phyloP scores from a whole-genome alignment of 169 alveolate genomes.

The Plasmodium vinckei region DNA sequence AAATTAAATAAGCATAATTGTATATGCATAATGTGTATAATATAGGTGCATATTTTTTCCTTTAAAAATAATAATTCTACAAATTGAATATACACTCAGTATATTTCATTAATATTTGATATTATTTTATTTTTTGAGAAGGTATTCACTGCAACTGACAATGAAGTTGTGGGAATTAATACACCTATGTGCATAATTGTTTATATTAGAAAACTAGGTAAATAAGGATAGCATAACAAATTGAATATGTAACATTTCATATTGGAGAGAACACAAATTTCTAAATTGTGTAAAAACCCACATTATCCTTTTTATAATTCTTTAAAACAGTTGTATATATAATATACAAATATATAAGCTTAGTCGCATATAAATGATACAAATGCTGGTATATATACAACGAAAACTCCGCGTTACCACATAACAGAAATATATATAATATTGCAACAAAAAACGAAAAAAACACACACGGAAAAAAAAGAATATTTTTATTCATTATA shows the following conservation, averaged over 20 bases:
- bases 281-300: slow-evolving; percentile 19
- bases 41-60: neutral
- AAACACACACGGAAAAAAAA: slow-evolving; percentile 22
- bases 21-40: too few relatives aligned
- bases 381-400: slow-evolving; percentile 5
- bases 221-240: neutral
- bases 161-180: slow-evolving; percentile 3
- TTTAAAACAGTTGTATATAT: slow-evolving; percentile 2
- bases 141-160: neutral
- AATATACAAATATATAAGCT: slow-evolving; percentile 13
- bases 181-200: slow-evolving; percentile 74
- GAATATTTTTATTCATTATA: neutral
- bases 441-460: neutral
- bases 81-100: slow-evolving; percentile 17
- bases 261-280: slow-evolving; percentile 40
- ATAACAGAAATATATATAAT: neutral
- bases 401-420: too few relatives aligned
- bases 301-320: slow-evolving; percentile 1
- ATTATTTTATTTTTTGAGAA: neutral
- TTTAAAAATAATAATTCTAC: slow-evolving; percentile 38
- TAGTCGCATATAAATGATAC: neutral
- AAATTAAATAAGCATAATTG: too few relatives aligned
- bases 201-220: neutral
- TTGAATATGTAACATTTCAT: slow-evolving; percentile 3
- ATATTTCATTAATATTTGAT: neutral